Evolutionary conservation across 495 filamentous ascomycete species (phyloP).

Genomic region (Margaritispora aquatica): DNA sequence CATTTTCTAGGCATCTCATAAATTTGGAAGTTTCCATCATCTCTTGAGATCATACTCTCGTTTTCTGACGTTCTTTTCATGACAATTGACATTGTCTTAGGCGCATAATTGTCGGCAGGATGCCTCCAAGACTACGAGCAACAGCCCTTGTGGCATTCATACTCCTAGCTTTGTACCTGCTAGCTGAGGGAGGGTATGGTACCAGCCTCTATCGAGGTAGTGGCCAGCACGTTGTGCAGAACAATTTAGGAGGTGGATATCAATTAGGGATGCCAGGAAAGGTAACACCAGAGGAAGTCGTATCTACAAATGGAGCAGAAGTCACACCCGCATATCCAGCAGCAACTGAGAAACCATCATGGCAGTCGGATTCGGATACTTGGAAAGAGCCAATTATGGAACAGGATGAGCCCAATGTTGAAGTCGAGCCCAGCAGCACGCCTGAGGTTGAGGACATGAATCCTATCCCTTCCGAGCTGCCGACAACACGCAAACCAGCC

Average conservation of each 20-base stretch:
- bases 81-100: not conserved
- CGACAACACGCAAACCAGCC: not conserved
- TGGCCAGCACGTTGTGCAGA: not conserved
- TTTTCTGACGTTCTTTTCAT: not conserved
- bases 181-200: not conserved
- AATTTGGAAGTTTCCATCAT: too few relatives aligned
- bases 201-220: not conserved
- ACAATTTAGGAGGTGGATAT: not conserved
- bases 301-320: not conserved
- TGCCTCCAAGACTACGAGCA: conserved; percentile 1
- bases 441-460: not conserved
- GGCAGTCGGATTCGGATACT: not conserved
- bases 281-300: not conserved
- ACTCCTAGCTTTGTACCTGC: not conserved
- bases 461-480: not conserved
- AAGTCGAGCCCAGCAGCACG: not conserved
- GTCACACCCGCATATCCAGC: not conserved
- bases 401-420: not conserved
- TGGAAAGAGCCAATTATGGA: not conserved
- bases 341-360: not conserved
- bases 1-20: not conserved
- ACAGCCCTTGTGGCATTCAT: not conserved
- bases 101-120: not conserved
- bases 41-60: not conserved
- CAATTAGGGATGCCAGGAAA: not conserved